These are phyloP conservation scores for Zelonia costaricensis DNA, from an alignment of 208 protist genomes.

Conservation along the genomic window DNA sequence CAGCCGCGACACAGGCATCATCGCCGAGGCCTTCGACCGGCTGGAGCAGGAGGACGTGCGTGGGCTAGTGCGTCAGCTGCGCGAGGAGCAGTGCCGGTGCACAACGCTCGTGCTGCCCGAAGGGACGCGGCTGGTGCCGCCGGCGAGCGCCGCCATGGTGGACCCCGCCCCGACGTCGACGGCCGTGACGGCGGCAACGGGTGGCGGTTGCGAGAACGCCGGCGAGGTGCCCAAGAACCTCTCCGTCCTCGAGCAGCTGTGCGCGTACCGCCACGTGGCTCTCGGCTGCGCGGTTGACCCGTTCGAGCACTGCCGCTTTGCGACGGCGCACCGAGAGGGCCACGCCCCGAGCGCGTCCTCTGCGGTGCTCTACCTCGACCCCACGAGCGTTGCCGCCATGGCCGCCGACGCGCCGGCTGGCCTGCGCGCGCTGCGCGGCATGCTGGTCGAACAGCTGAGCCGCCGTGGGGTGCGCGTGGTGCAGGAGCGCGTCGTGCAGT, in stretches of 20 bases:
- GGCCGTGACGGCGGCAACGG: neutral
- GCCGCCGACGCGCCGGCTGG: neutral
- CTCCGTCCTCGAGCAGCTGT: constrained; percentile 8
- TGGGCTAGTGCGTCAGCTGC: constrained; percentile 16
- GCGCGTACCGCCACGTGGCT: constrained; percentile 11
- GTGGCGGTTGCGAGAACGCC: too few species aligned
- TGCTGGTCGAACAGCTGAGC: constrained; percentile 27
- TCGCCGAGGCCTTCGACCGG: constrained; percentile 15
- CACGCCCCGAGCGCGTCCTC: neutral
- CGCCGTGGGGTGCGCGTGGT: constrained; percentile 17
- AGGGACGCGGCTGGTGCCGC: constrained; percentile 12
- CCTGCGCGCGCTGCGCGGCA: constrained; percentile 2
- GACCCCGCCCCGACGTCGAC: neutral
- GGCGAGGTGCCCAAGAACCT: neutral
- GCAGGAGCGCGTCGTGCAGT: constrained; percentile 21
- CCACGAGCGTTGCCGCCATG: neutral
- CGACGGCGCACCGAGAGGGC: neutral
- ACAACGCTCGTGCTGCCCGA: constrained; percentile 7
- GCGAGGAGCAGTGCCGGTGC: constrained; percentile 6
- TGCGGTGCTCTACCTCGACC: constrained; percentile 31
- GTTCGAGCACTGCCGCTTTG: constrained; percentile 15
- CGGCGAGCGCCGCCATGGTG: neutral
- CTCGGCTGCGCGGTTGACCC: constrained; percentile 10
- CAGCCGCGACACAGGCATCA: constrained; percentile 13
- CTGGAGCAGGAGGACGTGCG: constrained; percentile 22